phyloP scores from a whole-genome alignment of 129 eudicot species.

The Mikania micrantha region DNA sequence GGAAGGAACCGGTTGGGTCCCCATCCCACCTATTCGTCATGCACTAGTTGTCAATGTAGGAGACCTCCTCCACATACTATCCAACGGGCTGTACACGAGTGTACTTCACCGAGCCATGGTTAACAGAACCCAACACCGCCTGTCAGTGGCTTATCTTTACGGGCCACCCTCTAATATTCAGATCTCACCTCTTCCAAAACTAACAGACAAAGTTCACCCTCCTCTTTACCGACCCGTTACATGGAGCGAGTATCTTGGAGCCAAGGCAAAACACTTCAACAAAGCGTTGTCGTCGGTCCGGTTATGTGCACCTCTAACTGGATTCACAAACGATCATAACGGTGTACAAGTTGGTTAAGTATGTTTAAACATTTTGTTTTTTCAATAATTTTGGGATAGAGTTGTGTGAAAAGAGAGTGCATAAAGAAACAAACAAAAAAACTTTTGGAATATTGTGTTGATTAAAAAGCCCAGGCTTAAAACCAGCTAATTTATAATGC shows the following conservation, averaged over 20 bases:
- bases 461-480: too few relatives aligned
- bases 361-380: background rate
- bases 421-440: constrained; percentile 10
- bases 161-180: constrained; percentile 58
- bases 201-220: constrained; percentile 52
- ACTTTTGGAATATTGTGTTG: too few relatives aligned
- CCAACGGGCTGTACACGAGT: constrained; percentile 73
- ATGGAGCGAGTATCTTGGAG: constrained; percentile 80
- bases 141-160: constrained; percentile 64
- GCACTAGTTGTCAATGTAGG: constrained; percentile 76
- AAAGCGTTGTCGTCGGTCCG: constrained; percentile 66
- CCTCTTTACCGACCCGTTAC: constrained; percentile 66
- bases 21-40: constrained; percentile 52
- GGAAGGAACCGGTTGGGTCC: constrained; percentile 61
- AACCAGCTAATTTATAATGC: too few relatives aligned
- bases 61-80: constrained; percentile 71
- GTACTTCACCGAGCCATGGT: constrained; percentile 82
- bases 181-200: constrained; percentile 53
- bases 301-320: constrained; percentile 36
- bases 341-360: constrained; percentile 34
- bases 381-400: constrained; percentile 1
- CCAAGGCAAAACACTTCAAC: constrained; percentile 63
- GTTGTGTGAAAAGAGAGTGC: constrained; percentile 10
- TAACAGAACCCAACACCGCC: constrained; percentile 55
- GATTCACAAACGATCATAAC: constrained; percentile 44